Percentiles rank a stretch among this genome's conserved stretches.
Evolutionary conservation across 805 yeast species (phyloP).

Genomic region (Yamadazyma paraphyllophila): DNA sequence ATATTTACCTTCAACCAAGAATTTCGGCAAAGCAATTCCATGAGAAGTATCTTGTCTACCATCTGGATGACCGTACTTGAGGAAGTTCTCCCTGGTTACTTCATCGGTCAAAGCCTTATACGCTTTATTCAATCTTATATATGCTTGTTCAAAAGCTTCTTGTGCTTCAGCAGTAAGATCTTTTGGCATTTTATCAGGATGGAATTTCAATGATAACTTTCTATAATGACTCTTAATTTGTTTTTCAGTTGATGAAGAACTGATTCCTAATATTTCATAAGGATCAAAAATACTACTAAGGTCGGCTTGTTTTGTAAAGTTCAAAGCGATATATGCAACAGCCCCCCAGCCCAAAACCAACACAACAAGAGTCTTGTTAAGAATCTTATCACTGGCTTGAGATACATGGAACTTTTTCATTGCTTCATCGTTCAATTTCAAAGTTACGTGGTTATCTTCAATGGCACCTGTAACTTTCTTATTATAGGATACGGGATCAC

Average conservation of each 20-base stretch:
- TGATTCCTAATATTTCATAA: constrained; percentile 76
- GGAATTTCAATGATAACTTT: constrained; percentile 81
- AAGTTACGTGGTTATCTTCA: constrained; percentile 31
- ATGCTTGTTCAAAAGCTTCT: constrained; percentile 65
- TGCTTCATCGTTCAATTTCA: constrained; percentile 27
- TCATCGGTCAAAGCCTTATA: constrained; percentile 95
- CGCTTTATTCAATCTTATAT: constrained; percentile 83
- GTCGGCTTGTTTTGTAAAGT: constrained; percentile 45
- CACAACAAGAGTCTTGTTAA: constrained; percentile 35
- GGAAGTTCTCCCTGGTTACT: constrained; percentile 71
- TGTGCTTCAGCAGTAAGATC: constrained; percentile 57
- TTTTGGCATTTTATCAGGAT: constrained; percentile 86
- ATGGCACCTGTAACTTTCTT: constrained; percentile 31
- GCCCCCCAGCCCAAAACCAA: constrained; percentile 60
- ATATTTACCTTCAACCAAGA: constrained; percentile 78
- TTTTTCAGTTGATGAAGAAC: constrained; percentile 64
- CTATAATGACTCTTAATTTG: constrained; percentile 81
- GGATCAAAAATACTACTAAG: constrained; percentile 73
- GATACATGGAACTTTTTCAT: constrained; percentile 26
- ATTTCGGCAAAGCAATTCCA: constrained; percentile 94
- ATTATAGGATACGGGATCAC: constrained; percentile 19
- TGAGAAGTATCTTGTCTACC: constrained; percentile 89
- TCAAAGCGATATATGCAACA: constrained; percentile 39
- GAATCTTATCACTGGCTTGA: constrained; percentile 26
- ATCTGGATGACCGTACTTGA: constrained; percentile 95